Conservation (phyloP, 805 yeast species). For the Yamadazyma endophytica region DNA sequence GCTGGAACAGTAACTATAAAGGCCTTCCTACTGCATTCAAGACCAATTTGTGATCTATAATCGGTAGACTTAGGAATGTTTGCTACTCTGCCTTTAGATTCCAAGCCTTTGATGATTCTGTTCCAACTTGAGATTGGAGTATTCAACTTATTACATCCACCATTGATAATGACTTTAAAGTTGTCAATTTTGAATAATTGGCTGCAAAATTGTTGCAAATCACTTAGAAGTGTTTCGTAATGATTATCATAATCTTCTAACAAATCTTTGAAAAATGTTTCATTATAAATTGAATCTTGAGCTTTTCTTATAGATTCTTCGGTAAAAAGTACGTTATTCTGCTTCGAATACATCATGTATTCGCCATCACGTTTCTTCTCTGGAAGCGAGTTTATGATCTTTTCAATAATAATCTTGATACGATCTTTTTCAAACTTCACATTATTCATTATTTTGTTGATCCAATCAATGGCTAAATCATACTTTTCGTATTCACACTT, state of each 20-base stretch:
- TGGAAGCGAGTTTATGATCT: constrained; percentile 54
- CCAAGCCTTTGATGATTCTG: constrained; percentile 21
- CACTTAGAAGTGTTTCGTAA: constrained; percentile 42
- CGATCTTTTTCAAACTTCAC: constrained; percentile 71
- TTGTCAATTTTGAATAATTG: constrained; percentile 55
- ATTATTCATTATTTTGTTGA: constrained; percentile 57
- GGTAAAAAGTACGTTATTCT: constrained; percentile 48
- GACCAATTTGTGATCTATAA: constrained; percentile 55
- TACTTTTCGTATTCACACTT: constrained; percentile 63
- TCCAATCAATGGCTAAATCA: constrained; percentile 70
- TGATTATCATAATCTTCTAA: constrained; percentile 47
- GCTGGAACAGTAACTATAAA: constrained; percentile 72
- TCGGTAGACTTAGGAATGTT: constrained; percentile 50
- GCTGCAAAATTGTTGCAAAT: constrained; percentile 48
- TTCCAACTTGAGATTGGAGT: constrained; percentile 62
- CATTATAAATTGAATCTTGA: constrained; percentile 62
- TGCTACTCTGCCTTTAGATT: constrained; percentile 10
- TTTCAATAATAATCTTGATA: constrained; percentile 61
- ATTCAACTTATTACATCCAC: constrained; percentile 53
- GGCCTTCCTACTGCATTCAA: constrained; percentile 49
- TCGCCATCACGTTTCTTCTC: constrained; percentile 63
- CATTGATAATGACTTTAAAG: constrained; percentile 64
- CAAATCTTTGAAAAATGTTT: constrained; percentile 44
- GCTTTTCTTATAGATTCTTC: constrained; percentile 63
- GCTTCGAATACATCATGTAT: constrained; percentile 61